Evolutionary conservation across 2,329 filamentous ascomycete species (phyloP), one percentile per base, ranked within the genome.

Genomic region (Endothia cerciana): DNA sequence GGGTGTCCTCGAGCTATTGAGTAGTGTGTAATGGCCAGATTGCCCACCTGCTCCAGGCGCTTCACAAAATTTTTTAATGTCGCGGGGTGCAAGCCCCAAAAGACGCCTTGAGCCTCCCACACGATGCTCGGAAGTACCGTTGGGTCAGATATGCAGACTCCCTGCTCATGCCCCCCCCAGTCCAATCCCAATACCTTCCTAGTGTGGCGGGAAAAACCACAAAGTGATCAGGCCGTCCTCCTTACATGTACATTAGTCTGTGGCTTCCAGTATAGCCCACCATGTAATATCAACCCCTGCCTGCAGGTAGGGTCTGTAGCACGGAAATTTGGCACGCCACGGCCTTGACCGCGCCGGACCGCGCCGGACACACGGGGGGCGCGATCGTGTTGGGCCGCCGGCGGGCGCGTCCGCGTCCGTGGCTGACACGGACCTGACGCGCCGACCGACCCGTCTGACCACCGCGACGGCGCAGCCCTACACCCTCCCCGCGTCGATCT

Each of bases 211-310:
- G 15, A n/a, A 33, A 33, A 58, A 41, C 55, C 55, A 58, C 55
- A 22, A 58, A n/a, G 22, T 57, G 22, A 38, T n/a, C 33, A 41
- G 36, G 47, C 17, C 47, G 6, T 11, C 28, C 28, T 55, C 28
- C 51, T 17, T 55, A 17, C n/a, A 28, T 38, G 36, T 58, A 58
- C 55, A 56, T 56, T 56, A 56, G 53, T 22, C 47, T 28, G 47
- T 25, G 47, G 5, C 28, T 11, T 22, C 19, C 7, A 22, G 47
- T 19, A 15, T 51, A 51, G 47, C 28, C 25, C 47, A 28, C 2
- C 15, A 28, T 55, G 51, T 19, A 55, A 55, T n/a, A 43, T 15
- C 33, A 28, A 36, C 17, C 15, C 51, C 30, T 33, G 51, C 30
- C 30, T 55, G 51, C 51, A 55, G 51, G 22, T 25, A 6, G 8